Base-by-base conservation (phyloP, 495 filamentous ascomycete species). In the Aspergillus homomorphus region DNA sequence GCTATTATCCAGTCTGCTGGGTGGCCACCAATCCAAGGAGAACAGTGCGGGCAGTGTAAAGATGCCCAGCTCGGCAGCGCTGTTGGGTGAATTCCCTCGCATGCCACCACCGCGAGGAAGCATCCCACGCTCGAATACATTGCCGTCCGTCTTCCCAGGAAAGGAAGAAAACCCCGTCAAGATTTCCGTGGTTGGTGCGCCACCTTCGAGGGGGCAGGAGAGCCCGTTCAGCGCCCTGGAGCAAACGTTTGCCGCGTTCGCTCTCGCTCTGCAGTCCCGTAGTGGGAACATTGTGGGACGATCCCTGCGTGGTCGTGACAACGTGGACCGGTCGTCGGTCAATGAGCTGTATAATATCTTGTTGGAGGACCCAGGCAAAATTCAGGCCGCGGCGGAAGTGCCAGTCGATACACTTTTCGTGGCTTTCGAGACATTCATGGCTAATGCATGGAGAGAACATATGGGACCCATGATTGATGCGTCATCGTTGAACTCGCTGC, bases 391-490 rank as follows among this genome's bases (percentile, higher is more conserved):
- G 4, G 83, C 85, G 1, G 89, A 96, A 57, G 81, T 89, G 3
- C 81, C 89, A 14, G 84, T 96, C 20, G 92, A 96, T 67, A 87
- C 93, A n/a, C 79, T 97, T 10, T 96, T 97, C 63, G 87, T 87
- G 18, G 90, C 93, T 1, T 98, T 98, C 66, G 92, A 96, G 64
- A 96, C 94, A 58, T 98, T 97, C 60, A 79, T 97, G 66, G 85
- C 83, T 57, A 87, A 89, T 56, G 91, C 91, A 26, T 98, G 94
- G 94, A 85, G 80, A 54, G 86, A 91, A 50, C 87, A 89, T 60
- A 92, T 97, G 79, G 95, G 95, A 0, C 83, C 89, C 3, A 79
- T 98, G 38, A 81, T 98, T 58, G 79, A 85, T 3, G 69, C 79
- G 28, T 74, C 86, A 22, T 79, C 82, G 16, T 73, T 96, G 24